A percentile compares a stretch with the other conserved stretches of the same genome.
These are phyloP conservation scores for Fusarium buxicola DNA, from an alignment of 2,329 filamentous ascomycete species.

Conservation along the genomic window DNA sequence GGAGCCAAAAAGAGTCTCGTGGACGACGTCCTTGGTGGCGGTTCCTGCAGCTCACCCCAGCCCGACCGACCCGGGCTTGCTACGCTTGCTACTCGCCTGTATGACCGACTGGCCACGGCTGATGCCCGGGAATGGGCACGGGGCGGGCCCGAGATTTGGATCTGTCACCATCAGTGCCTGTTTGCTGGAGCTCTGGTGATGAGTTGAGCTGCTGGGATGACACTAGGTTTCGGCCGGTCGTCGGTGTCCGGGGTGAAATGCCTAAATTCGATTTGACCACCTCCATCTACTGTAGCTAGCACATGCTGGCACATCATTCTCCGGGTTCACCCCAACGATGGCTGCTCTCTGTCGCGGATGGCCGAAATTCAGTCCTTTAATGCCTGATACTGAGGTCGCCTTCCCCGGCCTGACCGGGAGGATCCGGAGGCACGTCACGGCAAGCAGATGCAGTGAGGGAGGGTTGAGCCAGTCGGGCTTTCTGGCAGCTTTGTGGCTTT, in stretches of 20 bases:
- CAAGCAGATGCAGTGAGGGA: slow-evolving; percentile 22
- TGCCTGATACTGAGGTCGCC: slow-evolving; percentile 25
- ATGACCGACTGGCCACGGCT: slow-evolving; percentile 2
- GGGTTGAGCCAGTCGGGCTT: slow-evolving; percentile 20
- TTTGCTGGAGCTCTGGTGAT: slow-evolving; percentile 14
- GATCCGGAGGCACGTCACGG: slow-evolving; percentile 41
- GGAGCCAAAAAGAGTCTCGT: slow-evolving; percentile 43
- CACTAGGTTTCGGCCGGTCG: slow-evolving; percentile 25
- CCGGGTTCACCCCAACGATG: background rate
- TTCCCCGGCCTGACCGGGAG: slow-evolving; percentile 36
- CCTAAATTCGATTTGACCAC: slow-evolving; percentile 14
- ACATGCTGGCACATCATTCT: slow-evolving; percentile 7
- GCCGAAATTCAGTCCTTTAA: slow-evolving; percentile 10
- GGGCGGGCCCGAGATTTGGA: slow-evolving; percentile 31
- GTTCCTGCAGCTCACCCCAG: slow-evolving; percentile 45
- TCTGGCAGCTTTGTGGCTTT: slow-evolving; percentile 19
- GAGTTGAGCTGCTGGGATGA: background rate
- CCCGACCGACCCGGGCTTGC: slow-evolving; percentile 14
- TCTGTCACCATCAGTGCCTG: slow-evolving; percentile 25
- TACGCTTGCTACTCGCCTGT: background rate
- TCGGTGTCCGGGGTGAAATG: slow-evolving; percentile 34
- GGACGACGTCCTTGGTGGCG: slow-evolving; percentile 39
- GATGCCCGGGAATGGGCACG: slow-evolving; percentile 27
- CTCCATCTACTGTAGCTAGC: background rate
- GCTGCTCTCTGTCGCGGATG: background rate